Evolutionary conservation across 1,139 yeast species (phyloP), one percentile per base, ranked within the genome.

Genomic region (Ogataea hybrid): DNA sequence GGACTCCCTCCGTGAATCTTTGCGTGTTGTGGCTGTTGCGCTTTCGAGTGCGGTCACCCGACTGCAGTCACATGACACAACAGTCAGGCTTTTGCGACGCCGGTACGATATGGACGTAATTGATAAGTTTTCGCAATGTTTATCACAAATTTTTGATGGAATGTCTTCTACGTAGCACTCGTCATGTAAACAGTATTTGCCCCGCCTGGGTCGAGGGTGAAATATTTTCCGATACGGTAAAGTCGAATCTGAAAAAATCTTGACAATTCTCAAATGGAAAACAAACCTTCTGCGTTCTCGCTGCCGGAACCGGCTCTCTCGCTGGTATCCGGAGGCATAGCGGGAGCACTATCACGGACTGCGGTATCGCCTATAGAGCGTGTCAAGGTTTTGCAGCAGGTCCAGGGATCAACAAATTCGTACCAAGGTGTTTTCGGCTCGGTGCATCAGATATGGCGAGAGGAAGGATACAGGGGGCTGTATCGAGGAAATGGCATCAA

Each of bases 311-410:
- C 63, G 9, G 46, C 47, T 9, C 40, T 59, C 2, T 83, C 96
- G 6, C 77, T 92, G 41, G 45, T 81, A 2, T 80, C 84, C 16
- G 90, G 90, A 17, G 89, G 89, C 5, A 67, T 84, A 5, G 97
- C 97, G 0, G 98, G 97, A 5, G 96, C 96, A 1, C 79, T 89
- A 1, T 85, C 95, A 1, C 70, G 98, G 42, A 92, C 98, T 0
- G 90, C 84, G 1, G 97, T 90, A 6, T 86, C 96, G 4, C 98
- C 98, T 1, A 80, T 92, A 63, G 98, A 92, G 62, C 71, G 98
- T 52, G 95, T 95, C 55, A 92, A 92, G 65, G 94, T 92, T 50
- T 65, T 92, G 32, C 77, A 89, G 53, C 98, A 92, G 63, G 79
- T 92, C 31, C 97, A 92, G 63, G 90, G 90, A 2, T 25, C 53